Base-by-base conservation (phyloP, 495 filamentous ascomycete genomes). In the Tetracladium setigerum region DNA sequence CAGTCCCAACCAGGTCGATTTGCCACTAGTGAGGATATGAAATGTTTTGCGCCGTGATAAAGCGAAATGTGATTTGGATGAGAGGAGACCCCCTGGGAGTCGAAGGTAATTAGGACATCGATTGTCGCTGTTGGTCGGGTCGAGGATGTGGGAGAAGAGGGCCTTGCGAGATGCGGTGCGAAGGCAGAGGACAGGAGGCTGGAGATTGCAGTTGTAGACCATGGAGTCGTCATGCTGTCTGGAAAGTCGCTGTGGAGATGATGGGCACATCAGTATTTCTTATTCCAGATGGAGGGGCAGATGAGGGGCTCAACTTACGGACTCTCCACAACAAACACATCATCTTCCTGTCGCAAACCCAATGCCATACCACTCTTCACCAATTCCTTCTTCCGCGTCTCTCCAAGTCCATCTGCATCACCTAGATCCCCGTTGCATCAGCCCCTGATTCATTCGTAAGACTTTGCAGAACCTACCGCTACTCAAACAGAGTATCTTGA, bases 61-160 rank as follows among this genome's bases (percentile, higher is more conserved):
- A 95, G 77, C 2, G 86, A 85, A 37, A 85, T 85, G 65, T 98
- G 92, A 65, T 98, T 98, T 11, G 87, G 84, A 64, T 98, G 92
- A 33, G 74, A 72, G 45, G 87, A 94, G 16, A 98, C 70, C 30
- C 92, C 92, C 53, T 67, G 35, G 12, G 62, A 54, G 67, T 98
- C 92, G 62, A 98, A 98, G 7, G 92, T 97, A 42, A 98, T 71
- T 48, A 97, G 72, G 24, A 79, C 74, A 61, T 95, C 87, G 56
- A 95, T 86, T 8, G 77, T 77, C 2, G 82, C 77, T 2, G 66
- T 72, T 3, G 77, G 78, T 7, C 67, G 59, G 35, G 56, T 61
- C 46, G 41, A 56, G 50, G 51, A 50, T 49, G 58, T 69, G 6
- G 58, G 50, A 15, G 49, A 59, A 44, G 64, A 58, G 8, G 65